phyloP scores from a whole-genome alignment of 345 rosid species.

The Populus alba region DNA sequence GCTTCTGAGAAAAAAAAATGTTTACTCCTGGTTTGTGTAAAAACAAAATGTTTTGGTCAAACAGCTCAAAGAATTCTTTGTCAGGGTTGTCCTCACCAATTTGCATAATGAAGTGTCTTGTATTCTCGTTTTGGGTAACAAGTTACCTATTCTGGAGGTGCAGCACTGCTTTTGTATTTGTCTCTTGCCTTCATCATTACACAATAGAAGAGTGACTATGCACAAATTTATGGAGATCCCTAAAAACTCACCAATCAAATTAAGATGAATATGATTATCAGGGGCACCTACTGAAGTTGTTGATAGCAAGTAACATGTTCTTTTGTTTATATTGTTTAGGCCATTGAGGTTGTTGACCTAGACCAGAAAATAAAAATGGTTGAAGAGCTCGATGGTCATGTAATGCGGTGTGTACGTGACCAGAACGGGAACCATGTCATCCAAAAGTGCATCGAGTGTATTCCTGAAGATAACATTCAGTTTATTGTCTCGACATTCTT shows the following conservation, averaged over 20 bases:
- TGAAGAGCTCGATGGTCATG: slow-evolving; percentile 84
- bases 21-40: background rate
- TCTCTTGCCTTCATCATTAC: background rate
- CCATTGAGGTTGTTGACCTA: slow-evolving; percentile 84
- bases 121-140: background rate
- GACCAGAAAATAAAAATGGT: slow-evolving; percentile 91
- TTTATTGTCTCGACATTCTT: slow-evolving; percentile 79
- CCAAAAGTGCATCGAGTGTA: slow-evolving; percentile 93
- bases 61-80: background rate
- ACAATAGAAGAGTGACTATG: background rate
- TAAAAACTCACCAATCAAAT: background rate
- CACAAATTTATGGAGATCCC: background rate
- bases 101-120: background rate
- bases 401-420: slow-evolving; percentile 93
- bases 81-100: background rate
- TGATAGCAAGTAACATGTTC: background rate
- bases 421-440: slow-evolving; percentile 98
- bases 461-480: slow-evolving; percentile 81
- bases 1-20: background rate
- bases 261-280: background rate
- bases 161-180: background rate
- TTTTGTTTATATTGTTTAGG: slow-evolving; percentile 39
- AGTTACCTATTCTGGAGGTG: background rate
- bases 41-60: background rate
- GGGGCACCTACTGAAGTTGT: background rate